A percentile compares a stretch with the other conserved stretches of the same genome.
phyloP scores from a whole-genome alignment of 78 protist species.

The Dictyostelium firmibasis region DNA sequence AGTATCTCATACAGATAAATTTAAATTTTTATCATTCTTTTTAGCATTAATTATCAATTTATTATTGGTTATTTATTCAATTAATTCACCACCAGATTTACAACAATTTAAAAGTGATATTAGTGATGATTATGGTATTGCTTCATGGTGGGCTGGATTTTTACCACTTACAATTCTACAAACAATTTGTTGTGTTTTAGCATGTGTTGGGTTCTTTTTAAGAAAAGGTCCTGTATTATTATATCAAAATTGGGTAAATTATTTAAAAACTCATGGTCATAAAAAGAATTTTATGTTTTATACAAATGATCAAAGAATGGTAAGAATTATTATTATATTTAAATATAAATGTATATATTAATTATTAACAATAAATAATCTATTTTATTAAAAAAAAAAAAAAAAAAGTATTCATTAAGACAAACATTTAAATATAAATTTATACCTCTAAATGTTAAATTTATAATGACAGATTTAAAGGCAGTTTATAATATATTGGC shows the following conservation, averaged over 20 bases:
- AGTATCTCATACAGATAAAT: slow-evolving; percentile 21
- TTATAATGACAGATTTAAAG: slow-evolving; percentile 10
- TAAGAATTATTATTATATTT: not conserved
- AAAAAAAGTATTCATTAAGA: slow-evolving; percentile 1
- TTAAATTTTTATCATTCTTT: slow-evolving; percentile 24
- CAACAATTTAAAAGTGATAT: not conserved
- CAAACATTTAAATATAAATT: slow-evolving; percentile 10
- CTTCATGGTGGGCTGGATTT: not conserved
- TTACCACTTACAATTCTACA: slow-evolving; percentile 40
- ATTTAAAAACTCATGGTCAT: slow-evolving; percentile 17
- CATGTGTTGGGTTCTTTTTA: slow-evolving; percentile 30
- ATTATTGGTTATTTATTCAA: slow-evolving; percentile 21
- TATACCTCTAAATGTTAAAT: slow-evolving; percentile 16
- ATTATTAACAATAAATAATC: no score
- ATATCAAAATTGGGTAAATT: slow-evolving; percentile 47
- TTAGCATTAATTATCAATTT: slow-evolving; percentile 63
- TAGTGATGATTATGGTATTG: slow-evolving; percentile 8
- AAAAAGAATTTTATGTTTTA: slow-evolving; percentile 29
- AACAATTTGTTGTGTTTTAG: slow-evolving; percentile 35
- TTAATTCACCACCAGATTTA: not conserved
- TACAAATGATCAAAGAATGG: slow-evolving; percentile 48
- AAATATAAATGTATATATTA: not conserved
- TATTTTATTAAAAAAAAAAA: not conserved
- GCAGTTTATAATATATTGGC: slow-evolving; percentile 46
- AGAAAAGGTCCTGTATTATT: slow-evolving; percentile 24